phyloP scores from a whole-genome alignment of 495 filamentous ascomycete genomes.

The Evernia prunastri region DNA sequence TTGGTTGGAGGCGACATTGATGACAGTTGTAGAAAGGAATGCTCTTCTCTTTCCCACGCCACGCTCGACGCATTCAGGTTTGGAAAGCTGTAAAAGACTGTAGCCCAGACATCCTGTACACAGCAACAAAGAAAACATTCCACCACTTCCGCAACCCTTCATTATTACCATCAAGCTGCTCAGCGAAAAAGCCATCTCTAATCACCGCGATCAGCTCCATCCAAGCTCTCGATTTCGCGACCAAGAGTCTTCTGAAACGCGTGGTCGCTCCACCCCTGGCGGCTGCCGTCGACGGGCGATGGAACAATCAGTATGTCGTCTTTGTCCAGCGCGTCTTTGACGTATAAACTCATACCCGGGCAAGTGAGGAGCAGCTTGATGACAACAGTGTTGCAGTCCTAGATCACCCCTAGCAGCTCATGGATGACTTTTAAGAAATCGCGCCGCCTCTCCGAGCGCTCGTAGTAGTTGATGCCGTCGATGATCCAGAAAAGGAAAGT shows the following conservation, averaged over 20 bases:
- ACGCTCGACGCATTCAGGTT: not conserved
- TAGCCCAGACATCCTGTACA: not conserved
- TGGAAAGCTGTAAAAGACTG: not conserved
- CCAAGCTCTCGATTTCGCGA: not conserved
- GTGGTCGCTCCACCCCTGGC: constrained; percentile 3
- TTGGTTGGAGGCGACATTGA: no score
- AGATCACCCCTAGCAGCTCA: not conserved
- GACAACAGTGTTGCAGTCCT: not conserved
- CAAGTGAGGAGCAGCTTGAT: constrained; percentile 7
- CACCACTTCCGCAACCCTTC: not conserved
- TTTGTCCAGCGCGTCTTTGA: not conserved
- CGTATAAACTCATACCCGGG: not conserved
- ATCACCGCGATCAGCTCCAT: not conserved
- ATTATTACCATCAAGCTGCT: not conserved
- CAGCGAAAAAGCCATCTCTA: not conserved
- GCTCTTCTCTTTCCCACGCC: no score
- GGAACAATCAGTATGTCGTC: constrained; percentile 1
- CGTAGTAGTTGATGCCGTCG: constrained; percentile 10
- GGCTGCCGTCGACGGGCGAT: not conserved
- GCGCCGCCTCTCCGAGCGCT: not conserved
- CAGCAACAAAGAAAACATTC: not conserved
- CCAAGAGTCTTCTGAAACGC: not conserved
- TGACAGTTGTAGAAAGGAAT: no score
- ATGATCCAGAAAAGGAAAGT: constrained; percentile 8
- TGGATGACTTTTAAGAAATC: not conserved